Evolutionary conservation across 2,329 filamentous ascomycete species (phyloP).

Genomic region (Colletotrichum sp.): DNA sequence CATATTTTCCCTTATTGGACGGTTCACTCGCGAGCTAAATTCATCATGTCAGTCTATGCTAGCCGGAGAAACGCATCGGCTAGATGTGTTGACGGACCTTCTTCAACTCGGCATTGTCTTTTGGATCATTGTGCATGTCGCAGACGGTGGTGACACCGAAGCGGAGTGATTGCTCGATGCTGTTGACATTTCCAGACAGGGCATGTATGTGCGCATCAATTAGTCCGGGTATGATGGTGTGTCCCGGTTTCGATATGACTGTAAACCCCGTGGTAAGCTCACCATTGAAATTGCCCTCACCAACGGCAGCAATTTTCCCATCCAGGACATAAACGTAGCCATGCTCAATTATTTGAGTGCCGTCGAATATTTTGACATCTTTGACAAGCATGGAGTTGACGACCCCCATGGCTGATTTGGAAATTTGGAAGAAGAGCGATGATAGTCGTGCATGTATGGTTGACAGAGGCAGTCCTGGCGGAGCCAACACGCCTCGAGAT

Average conservation of each 20-base stretch:
- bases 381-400: background rate
- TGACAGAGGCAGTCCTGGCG: background rate
- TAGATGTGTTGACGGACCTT: background rate
- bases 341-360: constrained; percentile 41
- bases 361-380: constrained; percentile 50
- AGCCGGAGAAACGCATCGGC: background rate
- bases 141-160: constrained; percentile 58
- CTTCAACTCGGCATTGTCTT: constrained; percentile 33
- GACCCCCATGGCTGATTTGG: background rate
- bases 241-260: constrained; percentile 45
- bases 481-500: background rate
- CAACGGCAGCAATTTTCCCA: constrained; percentile 41
- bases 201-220: constrained; percentile 57
- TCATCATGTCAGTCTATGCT: background rate
- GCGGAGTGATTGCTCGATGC: constrained; percentile 45
- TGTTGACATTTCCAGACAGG: constrained; percentile 36
- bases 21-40: constrained; percentile 14
- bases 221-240: constrained; percentile 53
- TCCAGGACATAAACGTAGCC: constrained; percentile 45
- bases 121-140: constrained; percentile 50
- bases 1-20: constrained; percentile 31
- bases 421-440: background rate
- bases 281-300: constrained; percentile 1
- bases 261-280: constrained; percentile 15
- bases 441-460: background rate